Percentiles rank a stretch among this genome's conserved stretches.
phyloP scores from a whole-genome alignment of 1,139 yeast genomes.

The Ogataea hybrid region DNA sequence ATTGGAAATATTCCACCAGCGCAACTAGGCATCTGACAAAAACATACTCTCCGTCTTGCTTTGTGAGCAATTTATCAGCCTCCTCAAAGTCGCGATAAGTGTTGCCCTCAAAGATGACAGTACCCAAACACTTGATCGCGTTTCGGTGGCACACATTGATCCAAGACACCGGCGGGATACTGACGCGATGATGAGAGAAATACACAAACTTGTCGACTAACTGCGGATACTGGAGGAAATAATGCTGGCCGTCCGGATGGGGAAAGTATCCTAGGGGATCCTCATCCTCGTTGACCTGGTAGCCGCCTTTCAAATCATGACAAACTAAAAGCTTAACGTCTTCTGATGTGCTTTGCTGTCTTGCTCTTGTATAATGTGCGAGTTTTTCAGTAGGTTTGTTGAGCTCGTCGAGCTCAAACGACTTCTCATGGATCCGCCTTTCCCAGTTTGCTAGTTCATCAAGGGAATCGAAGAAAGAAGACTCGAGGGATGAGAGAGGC shows the following conservation, averaged over 20 bases:
- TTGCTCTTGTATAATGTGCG: slow-evolving; percentile 13
- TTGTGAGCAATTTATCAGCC: slow-evolving; percentile 30
- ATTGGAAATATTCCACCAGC: slow-evolving; percentile 32
- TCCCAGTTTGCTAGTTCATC: slow-evolving; percentile 21
- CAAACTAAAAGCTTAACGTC: slow-evolving; percentile 30
- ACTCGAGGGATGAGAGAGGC: neutral
- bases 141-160: slow-evolving; percentile 36
- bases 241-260: slow-evolving; percentile 34
- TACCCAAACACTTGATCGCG: slow-evolving; percentile 37
- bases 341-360: neutral
- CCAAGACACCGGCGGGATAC: slow-evolving; percentile 40
- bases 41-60: slow-evolving; percentile 25
- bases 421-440: neutral
- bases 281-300: slow-evolving; percentile 33
- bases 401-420: slow-evolving; percentile 13
- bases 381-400: slow-evolving; percentile 15
- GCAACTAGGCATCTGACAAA: slow-evolving; percentile 29
- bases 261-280: slow-evolving; percentile 37
- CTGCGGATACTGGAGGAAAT: slow-evolving; percentile 37
- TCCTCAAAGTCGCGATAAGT: slow-evolving; percentile 22
- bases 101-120: slow-evolving; percentile 37
- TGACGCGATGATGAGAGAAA: slow-evolving; percentile 37
- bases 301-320: slow-evolving; percentile 39
- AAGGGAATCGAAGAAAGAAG: slow-evolving; percentile 19
- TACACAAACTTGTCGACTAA: slow-evolving; percentile 37